A percentile compares a stretch with the other conserved stretches of the same genome.
Conservation (phyloP, 1,284 basidiomycete genomes). For the Sparassis latifolia region DNA sequence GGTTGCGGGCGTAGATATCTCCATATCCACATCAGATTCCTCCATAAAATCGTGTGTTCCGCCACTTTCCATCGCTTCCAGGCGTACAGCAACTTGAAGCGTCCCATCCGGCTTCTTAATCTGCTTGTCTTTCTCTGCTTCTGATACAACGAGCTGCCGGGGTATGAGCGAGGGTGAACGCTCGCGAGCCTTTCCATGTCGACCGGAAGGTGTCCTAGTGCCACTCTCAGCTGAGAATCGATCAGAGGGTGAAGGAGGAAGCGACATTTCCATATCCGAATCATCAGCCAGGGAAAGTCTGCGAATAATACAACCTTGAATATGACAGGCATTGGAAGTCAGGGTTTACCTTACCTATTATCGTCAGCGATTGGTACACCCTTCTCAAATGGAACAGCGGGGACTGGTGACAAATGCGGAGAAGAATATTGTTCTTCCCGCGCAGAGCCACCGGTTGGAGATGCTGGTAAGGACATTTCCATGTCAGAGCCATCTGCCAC, state of each 20-base stretch:
- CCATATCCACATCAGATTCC: not conserved
- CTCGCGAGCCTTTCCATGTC: no score
- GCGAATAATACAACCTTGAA: not conserved
- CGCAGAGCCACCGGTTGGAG: no score
- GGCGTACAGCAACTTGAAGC: no score
- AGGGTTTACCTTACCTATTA: not conserved
- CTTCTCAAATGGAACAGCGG: no score
- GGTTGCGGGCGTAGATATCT: constrained; percentile 3
- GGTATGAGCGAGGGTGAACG: no score
- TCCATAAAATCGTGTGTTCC: no score
- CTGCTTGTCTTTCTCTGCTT: not conserved
- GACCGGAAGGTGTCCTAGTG: no score
- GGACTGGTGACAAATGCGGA: no score
- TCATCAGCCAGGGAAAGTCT: not conserved
- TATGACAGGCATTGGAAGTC: not conserved
- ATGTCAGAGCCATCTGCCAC: constrained; percentile 14
- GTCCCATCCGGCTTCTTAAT: no score
- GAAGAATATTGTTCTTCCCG: no score
- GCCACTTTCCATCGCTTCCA: no score
- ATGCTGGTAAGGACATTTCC: constrained; percentile 13
- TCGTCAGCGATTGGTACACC: not conserved
- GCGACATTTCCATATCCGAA: constrained; percentile 2
- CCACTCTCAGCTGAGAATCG: no score
- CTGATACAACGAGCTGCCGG: not conserved
- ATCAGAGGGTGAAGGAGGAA: not conserved